Percentiles rank a stretch among this genome's conserved stretches.
Evolutionary conservation across 2,329 filamentous ascomycete genomes (phyloP).

Genomic region (Pseudogymnoascus sp.): DNA sequence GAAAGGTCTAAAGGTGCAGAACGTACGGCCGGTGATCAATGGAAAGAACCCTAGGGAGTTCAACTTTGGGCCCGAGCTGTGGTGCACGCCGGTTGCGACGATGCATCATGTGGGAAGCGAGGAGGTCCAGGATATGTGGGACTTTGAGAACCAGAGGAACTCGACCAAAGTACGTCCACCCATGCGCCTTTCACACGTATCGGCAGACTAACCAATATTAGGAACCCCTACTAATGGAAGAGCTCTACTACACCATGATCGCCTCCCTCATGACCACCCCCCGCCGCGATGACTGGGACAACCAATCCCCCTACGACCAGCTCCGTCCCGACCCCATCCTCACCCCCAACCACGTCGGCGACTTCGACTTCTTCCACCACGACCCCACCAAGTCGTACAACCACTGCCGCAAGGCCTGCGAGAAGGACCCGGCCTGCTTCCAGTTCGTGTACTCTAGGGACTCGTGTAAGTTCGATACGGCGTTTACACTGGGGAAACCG

Average conservation of each 20-base stretch:
- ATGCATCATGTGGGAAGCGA: slow-evolving; percentile 49
- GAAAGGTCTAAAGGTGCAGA: slow-evolving; percentile 34
- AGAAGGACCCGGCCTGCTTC: slow-evolving; percentile 28
- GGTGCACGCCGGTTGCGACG: slow-evolving; percentile 49
- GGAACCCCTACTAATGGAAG: slow-evolving; percentile 39
- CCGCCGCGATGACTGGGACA: slow-evolving; percentile 45
- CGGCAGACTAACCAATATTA: slow-evolving; percentile 17
- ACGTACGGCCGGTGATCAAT: slow-evolving; percentile 46
- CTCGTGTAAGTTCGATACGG: slow-evolving; percentile 13
- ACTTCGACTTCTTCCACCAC: slow-evolving; percentile 32
- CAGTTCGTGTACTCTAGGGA: slow-evolving; percentile 28
- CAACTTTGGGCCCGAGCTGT: slow-evolving; percentile 36
- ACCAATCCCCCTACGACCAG: slow-evolving; percentile 41
- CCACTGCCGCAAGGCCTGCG: slow-evolving; percentile 44
- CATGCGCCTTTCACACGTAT: neutral
- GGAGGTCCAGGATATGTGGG: slow-evolving; percentile 45
- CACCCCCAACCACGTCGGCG: neutral
- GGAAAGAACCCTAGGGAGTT: slow-evolving; percentile 46
- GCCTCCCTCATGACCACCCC: slow-evolving; percentile 34
- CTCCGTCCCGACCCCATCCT: slow-evolving; percentile 30
- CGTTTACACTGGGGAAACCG: slow-evolving; percentile 14
- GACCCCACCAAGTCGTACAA: slow-evolving; percentile 36
- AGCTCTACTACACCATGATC: slow-evolving; percentile 44
- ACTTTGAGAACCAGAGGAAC: slow-evolving; percentile 38
- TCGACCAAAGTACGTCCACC: slow-evolving; percentile 13